Base-by-base conservation (phyloP, 129 eudicot genomes). In the Solidago caesia region DNA sequence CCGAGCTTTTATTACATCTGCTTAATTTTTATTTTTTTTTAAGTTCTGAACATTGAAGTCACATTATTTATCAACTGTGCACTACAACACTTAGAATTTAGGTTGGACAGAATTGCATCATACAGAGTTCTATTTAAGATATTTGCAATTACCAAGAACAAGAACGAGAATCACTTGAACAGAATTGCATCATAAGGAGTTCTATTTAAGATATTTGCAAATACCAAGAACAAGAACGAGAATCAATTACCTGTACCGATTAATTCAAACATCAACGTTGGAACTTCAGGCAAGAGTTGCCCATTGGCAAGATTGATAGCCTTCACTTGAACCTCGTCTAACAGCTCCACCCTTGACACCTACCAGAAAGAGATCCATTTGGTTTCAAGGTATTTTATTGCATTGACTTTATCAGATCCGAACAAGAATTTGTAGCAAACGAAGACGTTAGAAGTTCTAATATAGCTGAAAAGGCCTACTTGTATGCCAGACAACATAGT, bases 261-360 rank as follows among this genome's bases (percentile, higher is more conserved):
- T 72, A 95, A 88, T 67, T 95, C 99, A 81, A 95, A 89, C 91
- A 95, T 87, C 77, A 95, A 82, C 29, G 99, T 95, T n/a, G 99
- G 99, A 69, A 67, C 80, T 72, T 95, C 99, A 0, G 97, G 97
- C 71, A 95, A 84, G 43, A 75, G 78, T 83, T 89, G 87, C 52
- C 96, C 96, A 75, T 95, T 95, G 69, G 97, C 99, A 88, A 82
- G 27, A 86, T 95, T 95, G 59, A 95, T 67, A 60, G 99, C 99
- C 79, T 81, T 88, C 68, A 95, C 82, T 82, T 91, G 97, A 84
- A 95, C 97, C 79, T 95, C 99, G 77, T 95, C 99, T 73, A 95
- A 64, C 67, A 95, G 91, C 87, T 95, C 99, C 78, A 95, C 99
- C 86, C 99, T 91, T 42, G 99, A 95, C 43, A 95, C 99, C 98